Evolutionary conservation across 2,329 filamentous ascomycete species (phyloP), one percentile per base, ranked within the genome.

Genomic region (Mycosphaerelloides madeirae): DNA sequence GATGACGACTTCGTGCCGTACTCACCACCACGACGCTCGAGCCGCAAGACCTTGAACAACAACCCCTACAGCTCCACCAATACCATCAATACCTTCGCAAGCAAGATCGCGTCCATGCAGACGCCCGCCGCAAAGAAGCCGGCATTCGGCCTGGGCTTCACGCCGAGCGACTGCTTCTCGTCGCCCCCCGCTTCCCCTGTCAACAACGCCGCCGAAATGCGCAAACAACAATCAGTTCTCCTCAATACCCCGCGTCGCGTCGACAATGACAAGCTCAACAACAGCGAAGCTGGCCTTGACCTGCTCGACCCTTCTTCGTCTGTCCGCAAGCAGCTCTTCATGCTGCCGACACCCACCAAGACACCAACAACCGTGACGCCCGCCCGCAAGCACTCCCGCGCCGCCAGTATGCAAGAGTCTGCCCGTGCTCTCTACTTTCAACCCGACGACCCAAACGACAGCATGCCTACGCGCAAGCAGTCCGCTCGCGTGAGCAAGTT

Each of bases 271-370:
- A 48, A 38, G 9, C 6, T 29, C 22, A 15, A 38, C 20, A 20
- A 35, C 44, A 52, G 22, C 9, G 22, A 25, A 25, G 22, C 22
- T 25, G 22, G 22, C 22, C 22, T 6, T 25, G 22, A 25, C 22
- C 22, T 25, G 22, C 14, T 50, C 51, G 41, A 47, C 20, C 44
- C 44, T 14, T 58, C 50, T 49, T 53, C 56, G 39, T 50, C 48
- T 44, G 49, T 38, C 43, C n/a, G 32, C 46, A 37, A 36, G 16
- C n/a, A n/a, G n/a, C 32, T 35, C 29, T 50, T 43, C 51, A 84
- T 86, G 76, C 77, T 90, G 35, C 85, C 84, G 13, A 91, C 87
- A 3, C 87, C 87, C 2, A 78, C 81, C 53, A 90, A 90, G 70
- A 91, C 87, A 3, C 87, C 79, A 3, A n/a, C n/a, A n/a, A 42